These are phyloP conservation scores for Ganoderma leucocontextum DNA, from an alignment of 1,284 basidiomycete species.

Conservation along the genomic window DNA sequence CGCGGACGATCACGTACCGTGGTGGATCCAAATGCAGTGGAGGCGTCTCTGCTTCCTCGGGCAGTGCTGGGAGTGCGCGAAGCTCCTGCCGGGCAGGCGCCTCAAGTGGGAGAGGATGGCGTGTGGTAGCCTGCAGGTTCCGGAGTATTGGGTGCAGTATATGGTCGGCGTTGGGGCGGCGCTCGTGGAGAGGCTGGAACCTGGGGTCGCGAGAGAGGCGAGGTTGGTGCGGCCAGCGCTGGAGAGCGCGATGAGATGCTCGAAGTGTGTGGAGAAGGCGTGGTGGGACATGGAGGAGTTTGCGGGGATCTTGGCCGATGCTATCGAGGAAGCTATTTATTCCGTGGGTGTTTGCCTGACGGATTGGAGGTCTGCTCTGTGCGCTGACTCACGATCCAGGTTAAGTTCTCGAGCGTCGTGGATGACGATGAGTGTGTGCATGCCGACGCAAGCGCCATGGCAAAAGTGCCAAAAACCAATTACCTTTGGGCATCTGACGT, in stretches of 20 bases:
- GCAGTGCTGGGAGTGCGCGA: constrained; percentile 20
- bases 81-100: constrained; percentile 6
- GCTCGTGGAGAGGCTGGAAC: constrained; percentile 17
- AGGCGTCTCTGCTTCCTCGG: constrained; percentile 28
- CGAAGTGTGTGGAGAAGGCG: constrained; percentile 16
- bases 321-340: constrained; percentile 24
- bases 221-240: constrained; percentile 15
- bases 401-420: constrained; percentile 1
- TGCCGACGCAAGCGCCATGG: constrained; percentile 7
- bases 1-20: constrained; percentile 16
- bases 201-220: constrained; percentile 17
- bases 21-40: constrained; percentile 30
- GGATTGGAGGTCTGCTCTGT: neutral
- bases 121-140: constrained; percentile 15
- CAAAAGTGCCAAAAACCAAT: constrained; percentile 8
- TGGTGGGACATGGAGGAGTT: constrained; percentile 29
- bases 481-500: constrained; percentile 24
- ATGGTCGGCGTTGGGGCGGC: constrained; percentile 18
- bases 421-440: constrained; percentile 5
- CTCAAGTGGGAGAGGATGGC: constrained; percentile 21
- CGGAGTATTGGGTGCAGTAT: constrained; percentile 26
- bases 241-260: constrained; percentile 21
- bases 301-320: constrained; percentile 19
- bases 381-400: constrained; percentile 3
- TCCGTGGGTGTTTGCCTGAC: constrained; percentile 13